Base-by-base conservation (phyloP, 352 stramenopile genomes). In the Globisporangium alternatum region DNA sequence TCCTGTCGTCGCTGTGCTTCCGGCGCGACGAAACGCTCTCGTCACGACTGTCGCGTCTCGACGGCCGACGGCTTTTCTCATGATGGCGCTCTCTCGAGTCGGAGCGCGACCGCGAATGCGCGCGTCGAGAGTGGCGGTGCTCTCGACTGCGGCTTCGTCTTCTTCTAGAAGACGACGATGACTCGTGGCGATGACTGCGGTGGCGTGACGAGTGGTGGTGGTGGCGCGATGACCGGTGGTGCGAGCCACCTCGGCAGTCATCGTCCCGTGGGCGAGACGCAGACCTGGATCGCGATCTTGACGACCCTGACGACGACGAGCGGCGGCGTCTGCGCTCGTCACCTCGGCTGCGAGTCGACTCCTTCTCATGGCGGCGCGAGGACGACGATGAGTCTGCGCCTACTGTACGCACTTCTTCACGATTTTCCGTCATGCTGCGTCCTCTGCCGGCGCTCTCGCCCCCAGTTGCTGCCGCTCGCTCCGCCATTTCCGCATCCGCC, bases 221-320 rank as follows among this genome's bases (percentile, higher is more conserved):
- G 7, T 61, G 53, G 15, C 43, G 39, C 12, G 59, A 37, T 13
- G 47, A 41, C 2, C 59, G 59, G 15, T 48, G 59, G 7, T 41
- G 43, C 17, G 31, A 41, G 1, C 62, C 54, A 0, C 60, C 28
- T 45, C 39, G 60, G 12, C 63, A 25, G n/a, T 19, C 13, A 1
- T 41, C 49, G 22, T 25, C 64, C 44, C 65, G 52, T 22, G 66
- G 52, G 5, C 67, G 75, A 37, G 56, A 53, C n/a, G 61, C 53
- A 30, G 71, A 80, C 12, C 76, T 70, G 6, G 65, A 70, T 28
- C 60, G 51, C 1, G 65, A 68, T 21, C 59, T 17, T 13, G 62
- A 62, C 25, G 48, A 43, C 56, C 25, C 56, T 17, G 56, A 28
- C 13, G 52, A 57, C n/a, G 56, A 19, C 15, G 52, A 41, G 15